Evolutionary conservation across 352 stramenopile genomes (phyloP), one percentile per base, ranked within the genome.

Genomic region (Phytopythium cucurbitacearum): DNA sequence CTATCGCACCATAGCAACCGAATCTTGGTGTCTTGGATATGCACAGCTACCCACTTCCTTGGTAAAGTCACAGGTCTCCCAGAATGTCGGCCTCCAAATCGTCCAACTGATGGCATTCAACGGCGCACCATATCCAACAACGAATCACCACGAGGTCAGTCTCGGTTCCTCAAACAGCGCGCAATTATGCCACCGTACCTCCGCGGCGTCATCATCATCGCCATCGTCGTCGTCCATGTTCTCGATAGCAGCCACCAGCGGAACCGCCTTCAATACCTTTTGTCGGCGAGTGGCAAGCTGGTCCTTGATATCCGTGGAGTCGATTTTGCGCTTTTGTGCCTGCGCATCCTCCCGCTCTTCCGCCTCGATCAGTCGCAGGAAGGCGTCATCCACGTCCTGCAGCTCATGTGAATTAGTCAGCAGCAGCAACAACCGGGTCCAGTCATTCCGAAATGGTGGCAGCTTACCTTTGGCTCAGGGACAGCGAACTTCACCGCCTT

Each of bases 71-170:
- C n/a, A 90, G 53, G 36, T 75, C 73, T 21, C 69, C 77, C 13
- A 91, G 60, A 48, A 91, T 85, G 41, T 91, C 80, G 33, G 75
- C 80, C 73, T 91, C 80, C 36, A 91, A 62, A 51, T 91, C 80
- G 38, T 87, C 80, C 41, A 91, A 65, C 80, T 91, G 43, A 36
- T 40, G 37, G 11, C 45, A 47, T 53, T 36, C 45, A 28, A 35
- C 47, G 12, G 3, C 41, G 47, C 1, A 48, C 32, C 42, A 21
- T 11, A 34, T 42, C 15, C 32, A 57, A 34, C 33, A 16, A 58
- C 10, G 32, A 37, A 6, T n/a, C 37, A 57, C 40, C 47, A 48
- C 10, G 33, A 40, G 3, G 42, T 50, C 44, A 40, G 37, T 28
- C 2, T 28, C 2, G 21, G 21, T 28, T 28, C 21, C 16, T 16